A percentile compares a stretch with the other conserved stretches of the same genome.
Conservation (phyloP, 78 protist genomes). For the Anaeramoeba flamelloides region DNA sequence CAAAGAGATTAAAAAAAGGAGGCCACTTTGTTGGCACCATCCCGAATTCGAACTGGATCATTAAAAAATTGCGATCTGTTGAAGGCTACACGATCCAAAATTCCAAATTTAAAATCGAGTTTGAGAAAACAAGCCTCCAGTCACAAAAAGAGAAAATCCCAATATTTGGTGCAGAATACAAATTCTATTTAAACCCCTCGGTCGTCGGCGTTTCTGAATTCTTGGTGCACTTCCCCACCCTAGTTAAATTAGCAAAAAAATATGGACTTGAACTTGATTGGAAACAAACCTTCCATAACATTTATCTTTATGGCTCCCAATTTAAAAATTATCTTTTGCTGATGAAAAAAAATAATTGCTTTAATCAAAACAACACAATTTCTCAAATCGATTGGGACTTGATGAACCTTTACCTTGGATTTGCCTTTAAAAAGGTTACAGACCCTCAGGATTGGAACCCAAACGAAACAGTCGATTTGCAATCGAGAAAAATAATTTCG, state of each 20-base stretch:
- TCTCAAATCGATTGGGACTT: background rate
- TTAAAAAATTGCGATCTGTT: conserved; percentile 4
- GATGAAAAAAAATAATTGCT: background rate
- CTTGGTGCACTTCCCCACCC: background rate
- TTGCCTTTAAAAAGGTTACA: background rate
- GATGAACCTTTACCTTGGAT: background rate
- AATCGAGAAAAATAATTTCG: no score
- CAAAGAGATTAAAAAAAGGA: conserved; percentile 2
- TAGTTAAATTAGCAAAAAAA: conserved; percentile 7
- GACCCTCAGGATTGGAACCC: no score
- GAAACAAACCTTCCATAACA: conserved; percentile 5
- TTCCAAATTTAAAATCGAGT: background rate
- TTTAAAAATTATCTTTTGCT: background rate
- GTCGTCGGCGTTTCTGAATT: conserved; percentile 11
- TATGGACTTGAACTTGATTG: conserved; percentile 15
- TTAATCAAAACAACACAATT: background rate
- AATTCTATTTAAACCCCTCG: conserved; percentile 7
- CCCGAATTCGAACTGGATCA: conserved; percentile 2
- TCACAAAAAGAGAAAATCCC: background rate
- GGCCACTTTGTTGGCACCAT: conserved; percentile 17
- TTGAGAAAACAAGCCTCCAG: background rate
- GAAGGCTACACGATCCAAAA: background rate
- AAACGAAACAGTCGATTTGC: no score
- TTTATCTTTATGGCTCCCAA: background rate
- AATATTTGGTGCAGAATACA: conserved; percentile 17